Evolutionary conservation across 148 eudicot species (phyloP).

Genomic region (Fagopyrum tataricum): DNA sequence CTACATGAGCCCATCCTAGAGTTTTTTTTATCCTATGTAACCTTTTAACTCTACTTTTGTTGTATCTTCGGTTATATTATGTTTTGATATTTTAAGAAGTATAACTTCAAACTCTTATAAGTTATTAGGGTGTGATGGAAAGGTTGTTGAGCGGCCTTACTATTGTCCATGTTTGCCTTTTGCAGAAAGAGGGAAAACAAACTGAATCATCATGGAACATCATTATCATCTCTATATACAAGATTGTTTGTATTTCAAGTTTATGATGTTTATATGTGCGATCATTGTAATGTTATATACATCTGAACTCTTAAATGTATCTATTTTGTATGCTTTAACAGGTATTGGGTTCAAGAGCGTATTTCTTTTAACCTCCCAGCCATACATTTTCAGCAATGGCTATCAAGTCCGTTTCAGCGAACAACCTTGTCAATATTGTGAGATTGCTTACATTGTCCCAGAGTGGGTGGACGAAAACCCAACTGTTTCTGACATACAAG

Average conservation of each 20-base stretch:
- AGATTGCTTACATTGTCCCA: constrained; percentile 64
- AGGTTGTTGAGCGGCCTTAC: too few species aligned
- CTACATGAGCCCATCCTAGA: too few species aligned
- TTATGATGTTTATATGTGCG: neutral
- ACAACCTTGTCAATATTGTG: constrained; percentile 48
- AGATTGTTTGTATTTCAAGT: neutral
- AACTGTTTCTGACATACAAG: constrained; percentile 33
- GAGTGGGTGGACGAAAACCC: constrained; percentile 68
- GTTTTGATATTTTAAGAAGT: too few species aligned
- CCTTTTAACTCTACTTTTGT: too few species aligned
- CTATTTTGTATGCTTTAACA: constrained; percentile 16
- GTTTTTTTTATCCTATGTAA: too few species aligned
- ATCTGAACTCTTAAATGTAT: neutral
- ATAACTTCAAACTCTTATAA: too few species aligned
- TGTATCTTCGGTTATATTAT: too few species aligned
- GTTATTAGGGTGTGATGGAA: too few species aligned
- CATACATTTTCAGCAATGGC: constrained; percentile 44
- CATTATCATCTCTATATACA: neutral
- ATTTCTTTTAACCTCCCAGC: constrained; percentile 51
- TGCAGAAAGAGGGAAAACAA: too few species aligned
- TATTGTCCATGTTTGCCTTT: too few species aligned
- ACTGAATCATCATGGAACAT: too few species aligned
- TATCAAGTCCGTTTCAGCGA: constrained; percentile 59
- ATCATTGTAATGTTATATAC: neutral
- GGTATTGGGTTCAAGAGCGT: constrained; percentile 77